Evolutionary conservation across 2,329 filamentous ascomycete species (phyloP), one percentile per base, ranked within the genome.

Genomic region (Fusarium nematophilum): DNA sequence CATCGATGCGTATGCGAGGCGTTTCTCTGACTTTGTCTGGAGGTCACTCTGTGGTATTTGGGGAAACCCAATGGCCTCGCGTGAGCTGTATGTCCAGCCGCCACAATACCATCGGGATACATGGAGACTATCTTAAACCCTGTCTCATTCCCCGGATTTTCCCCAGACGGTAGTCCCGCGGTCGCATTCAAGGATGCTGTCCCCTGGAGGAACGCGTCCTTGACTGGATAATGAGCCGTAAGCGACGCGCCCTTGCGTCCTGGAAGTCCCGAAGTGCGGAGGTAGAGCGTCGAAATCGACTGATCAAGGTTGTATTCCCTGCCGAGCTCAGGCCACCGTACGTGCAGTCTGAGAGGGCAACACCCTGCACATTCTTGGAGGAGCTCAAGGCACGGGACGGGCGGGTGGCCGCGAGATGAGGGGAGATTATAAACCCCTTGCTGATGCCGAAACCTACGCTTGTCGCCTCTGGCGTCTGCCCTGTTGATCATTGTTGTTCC

Each of bases 1-100:
- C 61, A 59, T 62, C 40, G 42, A 64, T 54, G 48, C 46, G 57
- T 58, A 50, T 18, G 30, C 26, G 46, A 48, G 51, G 46, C 38
- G 33, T 33, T 38, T 37, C 15, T 14, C 26, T 36, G 30, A 14
- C 13, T 38, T 44, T 42, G 23, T 45, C 34, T 15, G 39, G 1
- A 64, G 6, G 60, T 64, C 43, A 43, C 60, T 23, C 18, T 4
- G 37, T 49, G 27, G 60, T 61, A 64, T 57, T 64, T 61, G 47
- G 56, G 37, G 60, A 50, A 49, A 40, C 26, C 9, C 3, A 14
- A 42, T 39, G 29, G 33, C 37, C 21, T 5, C 4, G 17, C 38
- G 21, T 33, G 45, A 44, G 54, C 30, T 15, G 15, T 29, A 17
- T 4, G 17, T 30, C 30, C 40, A 57, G 50, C 37, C 38, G 43